Evolutionary conservation across 2,329 filamentous ascomycete genomes (phyloP), one percentile per base, ranked within the genome.

Genomic region (Spiromastix sp.): DNA sequence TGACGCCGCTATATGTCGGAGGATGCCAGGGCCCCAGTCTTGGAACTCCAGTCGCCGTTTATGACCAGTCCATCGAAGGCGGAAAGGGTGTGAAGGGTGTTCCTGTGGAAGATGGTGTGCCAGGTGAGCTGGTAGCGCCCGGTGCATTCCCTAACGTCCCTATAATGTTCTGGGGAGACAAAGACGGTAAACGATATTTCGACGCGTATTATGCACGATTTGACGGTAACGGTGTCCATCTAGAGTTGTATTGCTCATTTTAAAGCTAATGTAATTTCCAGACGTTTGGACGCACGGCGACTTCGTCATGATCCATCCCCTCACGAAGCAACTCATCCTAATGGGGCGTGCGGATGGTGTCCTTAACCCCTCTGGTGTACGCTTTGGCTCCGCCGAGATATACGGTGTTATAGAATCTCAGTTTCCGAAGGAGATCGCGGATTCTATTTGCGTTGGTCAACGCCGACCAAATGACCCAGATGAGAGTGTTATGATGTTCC

Each of bases 241-340:
- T 9, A 29, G 27, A 11, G 32, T n/a, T 22, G 3, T 27, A 2
- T 31, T 30, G 7, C 25, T 17, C 30, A 18, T 30, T 30, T 36
- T n/a, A 69, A 82, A 2, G 79, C 76, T 2, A 46, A 52, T 27
- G 48, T 46, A 15, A 48, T 48, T 31, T 40, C 39, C 25, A 51
- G 54, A 75, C 37, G 81, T 83, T 2, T 91, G 84, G 85, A 81
- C 81, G 0, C 85, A 91, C 43, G 84, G 84, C 15, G 85, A 91
- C 50, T 89, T 87, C 53, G 77, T 84, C 48, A 70, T 72, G 22
- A 62, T 82, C 10, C 76, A 89, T 49, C 81, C 82, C 0, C 44
- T 60, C 3, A 87, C 82, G 1, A 71, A 74, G 5, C 71, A 74
- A 36, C 36, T 56, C 3, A 36, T 49, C 6, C 51, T 59, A 30